phyloP scores from a whole-genome alignment of 345 rosid species.

The Brassica nigra region DNA sequence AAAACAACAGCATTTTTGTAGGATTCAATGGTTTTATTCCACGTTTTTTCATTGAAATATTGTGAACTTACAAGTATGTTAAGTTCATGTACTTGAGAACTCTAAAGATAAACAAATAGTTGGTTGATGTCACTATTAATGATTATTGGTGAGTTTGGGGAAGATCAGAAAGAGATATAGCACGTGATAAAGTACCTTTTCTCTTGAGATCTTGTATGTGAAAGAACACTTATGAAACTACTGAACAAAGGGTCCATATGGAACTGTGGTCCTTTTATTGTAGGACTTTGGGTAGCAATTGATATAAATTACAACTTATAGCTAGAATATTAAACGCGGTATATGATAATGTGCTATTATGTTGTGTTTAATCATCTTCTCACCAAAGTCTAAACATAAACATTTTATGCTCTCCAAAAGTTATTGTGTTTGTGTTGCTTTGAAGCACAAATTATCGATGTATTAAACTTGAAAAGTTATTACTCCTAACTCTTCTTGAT shows the following conservation, averaged over 20 bases:
- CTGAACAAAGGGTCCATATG: constrained; percentile 21
- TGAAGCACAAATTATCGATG: not conserved
- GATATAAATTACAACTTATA: not conserved
- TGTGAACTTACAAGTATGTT: not conserved
- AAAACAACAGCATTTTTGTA: not conserved
- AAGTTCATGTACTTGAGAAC: not conserved
- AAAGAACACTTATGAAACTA: constrained; percentile 14
- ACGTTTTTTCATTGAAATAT: not conserved
- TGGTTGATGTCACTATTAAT: not conserved
- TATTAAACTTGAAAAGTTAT: not conserved
- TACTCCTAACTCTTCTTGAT: not conserved
- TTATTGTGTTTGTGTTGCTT: not conserved
- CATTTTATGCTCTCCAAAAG: not conserved
- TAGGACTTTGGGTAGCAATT: not conserved
- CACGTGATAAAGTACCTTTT: constrained; percentile 23
- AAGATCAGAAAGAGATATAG: constrained; percentile 4
- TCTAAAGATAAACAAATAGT: not conserved
- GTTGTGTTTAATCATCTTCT: constrained; percentile 16
- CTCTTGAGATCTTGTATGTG: not conserved
- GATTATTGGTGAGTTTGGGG: not conserved
- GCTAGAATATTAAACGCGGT: constrained; percentile 7
- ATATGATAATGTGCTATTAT: not conserved
- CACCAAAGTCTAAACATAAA: not conserved
- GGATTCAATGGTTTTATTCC: not conserved
- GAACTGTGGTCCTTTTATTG: constrained; percentile 23